Evolutionary conservation across 495 filamentous ascomycete genomes (phyloP), one percentile per base, ranked within the genome.

Genomic region (Staphylotrichum longicolle): DNA sequence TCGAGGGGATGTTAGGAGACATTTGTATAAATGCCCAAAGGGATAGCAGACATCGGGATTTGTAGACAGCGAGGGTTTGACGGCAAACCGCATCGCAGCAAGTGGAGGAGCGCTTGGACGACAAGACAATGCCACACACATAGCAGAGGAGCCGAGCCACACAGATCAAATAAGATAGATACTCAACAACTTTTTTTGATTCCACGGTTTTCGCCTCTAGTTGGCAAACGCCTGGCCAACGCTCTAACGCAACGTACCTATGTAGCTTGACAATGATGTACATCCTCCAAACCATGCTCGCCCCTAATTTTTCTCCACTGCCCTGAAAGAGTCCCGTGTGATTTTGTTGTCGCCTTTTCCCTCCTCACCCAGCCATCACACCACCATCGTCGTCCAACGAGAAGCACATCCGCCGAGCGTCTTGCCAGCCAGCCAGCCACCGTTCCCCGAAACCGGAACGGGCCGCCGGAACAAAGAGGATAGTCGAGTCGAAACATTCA

Each of bases 181-280:
- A 7, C 35, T n/a, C 54, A 10, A 35, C 45, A 45, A 53, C 40
- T 20, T 32, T 4, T 49, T 46, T 61, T 61, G 4, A 41, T 44
- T 54, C 51, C 37, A 8, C 45, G 5, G 12, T 54, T 51, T 45
- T 57, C 15, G 44, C 46, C 57, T 60, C 49, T 50, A 51, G 32
- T 52, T 10, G 48, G 59, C 61, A 54, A 27, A 46, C n/a, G 44
- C 56, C 54, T 50, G 42, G 49, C 56, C 60, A 44, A 52, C n/a
- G 51, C 46, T 60, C 54, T 39, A 50, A 49, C 56, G 20, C 34
- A 67, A 63, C 51, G 62, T 67, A 66, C 64, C 56, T 68, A 59
- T 57, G 44, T 61, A 7, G 55, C 49, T 51, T 68, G 62, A 65
- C 64, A 66, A 11, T 65, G 62, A 70, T 70, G 63, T 70, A 70